Conservation (phyloP, 208 protist species). For the Trypanosoma congolense region DNA sequence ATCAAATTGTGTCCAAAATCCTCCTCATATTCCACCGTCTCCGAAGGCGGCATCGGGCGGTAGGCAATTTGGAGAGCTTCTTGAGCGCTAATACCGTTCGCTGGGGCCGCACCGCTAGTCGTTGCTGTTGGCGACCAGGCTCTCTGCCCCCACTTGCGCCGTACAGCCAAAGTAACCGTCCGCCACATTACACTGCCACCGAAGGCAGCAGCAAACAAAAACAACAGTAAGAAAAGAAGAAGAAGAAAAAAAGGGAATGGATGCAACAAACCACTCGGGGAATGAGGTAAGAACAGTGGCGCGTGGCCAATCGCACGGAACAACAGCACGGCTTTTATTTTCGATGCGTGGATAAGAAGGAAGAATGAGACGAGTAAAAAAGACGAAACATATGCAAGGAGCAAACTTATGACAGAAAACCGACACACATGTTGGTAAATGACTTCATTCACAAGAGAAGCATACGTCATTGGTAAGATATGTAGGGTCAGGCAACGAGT, state of each 20-base stretch:
- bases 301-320: no score
- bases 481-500: no score
- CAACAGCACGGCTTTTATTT: no score
- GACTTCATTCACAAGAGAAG: no score
- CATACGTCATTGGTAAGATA: no score
- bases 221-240: not conserved
- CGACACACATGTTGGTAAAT: no score
- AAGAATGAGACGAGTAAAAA: no score
- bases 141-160: conserved; percentile 62
- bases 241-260: not conserved
- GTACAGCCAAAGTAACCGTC: conserved; percentile 9
- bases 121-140: conserved; percentile 74
- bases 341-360: no score
- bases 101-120: conserved; percentile 51
- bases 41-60: conserved; percentile 66
- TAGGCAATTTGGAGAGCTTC: conserved; percentile 80
- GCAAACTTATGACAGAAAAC: no score
- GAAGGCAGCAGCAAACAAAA: not conserved
- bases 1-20: conserved; percentile 82
- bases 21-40: conserved; percentile 86
- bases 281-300: not conserved
- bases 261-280: not conserved
- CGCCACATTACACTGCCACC: conserved; percentile 4
- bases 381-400: no score
- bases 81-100: conserved; percentile 65